Evolutionary conservation across 768 basidiomycete species (phyloP), one percentile per base, ranked within the genome.

Genomic region (Rhodotorula paludigena): DNA sequence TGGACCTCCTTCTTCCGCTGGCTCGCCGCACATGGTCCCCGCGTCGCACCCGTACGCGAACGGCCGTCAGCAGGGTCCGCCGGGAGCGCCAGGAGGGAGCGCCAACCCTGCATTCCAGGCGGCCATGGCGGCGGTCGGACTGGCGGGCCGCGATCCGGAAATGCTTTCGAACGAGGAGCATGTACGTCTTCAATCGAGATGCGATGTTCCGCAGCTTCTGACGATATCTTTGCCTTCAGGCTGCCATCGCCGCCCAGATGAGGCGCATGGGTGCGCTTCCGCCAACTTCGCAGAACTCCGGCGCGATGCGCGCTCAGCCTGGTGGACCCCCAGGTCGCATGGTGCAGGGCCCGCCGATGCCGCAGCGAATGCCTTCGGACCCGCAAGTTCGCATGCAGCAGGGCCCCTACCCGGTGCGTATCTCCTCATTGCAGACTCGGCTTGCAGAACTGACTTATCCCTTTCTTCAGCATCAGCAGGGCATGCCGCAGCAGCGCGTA

Each of bases 281-380:
- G 12, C 57, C 47, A 32, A 35, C 52, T 7, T n/a, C 55, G 16
- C 66, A 55, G 57, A 63, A 53, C 33, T 32, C 41, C 2, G n/a
- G n/a, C n/a, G 44, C 54, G 30, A 57, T 64, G 44, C 66, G 66
- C 30, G 23, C 64, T 16, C 42, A 18, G 9, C 18, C 30, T 5
- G 23, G 35, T 25, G n/a, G n/a, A n/a, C n/a, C n/a, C n/a, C n/a
- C n/a, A n/a, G 28, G 28, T 0, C 28, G 32, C 30, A 41, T 39
- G 33, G 35, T 11, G 28, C 55, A 36, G 41, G 35, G 49, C 33
- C 47, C 41, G 11, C 59, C 36, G 4, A 60, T 59, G 10, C 57
- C 57, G 35, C 69, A 71, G 61, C 65, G 59, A 23, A 63, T 70
- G 69, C 62, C 66, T 56, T 64, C 59, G 32, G 57, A 70, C 16